Percentiles rank a stretch among this genome's conserved stretches.
phyloP scores from a whole-genome alignment of 768 basidiomycete genomes.

The Melanogaster broomeanus region DNA sequence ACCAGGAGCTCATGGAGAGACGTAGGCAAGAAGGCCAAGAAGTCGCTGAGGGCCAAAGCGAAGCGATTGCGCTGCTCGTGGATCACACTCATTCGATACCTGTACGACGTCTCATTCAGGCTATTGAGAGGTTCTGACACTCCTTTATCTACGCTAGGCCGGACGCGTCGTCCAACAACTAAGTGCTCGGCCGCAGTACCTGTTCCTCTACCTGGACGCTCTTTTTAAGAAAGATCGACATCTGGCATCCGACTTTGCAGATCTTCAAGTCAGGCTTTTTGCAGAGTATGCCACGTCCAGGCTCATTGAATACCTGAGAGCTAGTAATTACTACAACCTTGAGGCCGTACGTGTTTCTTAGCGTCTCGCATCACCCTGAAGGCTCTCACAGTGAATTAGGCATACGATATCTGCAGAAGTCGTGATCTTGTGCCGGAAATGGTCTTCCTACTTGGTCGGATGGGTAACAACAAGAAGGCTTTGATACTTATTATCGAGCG shows the following conservation, averaged over 20 bases:
- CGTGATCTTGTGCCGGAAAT: conserved; percentile 91
- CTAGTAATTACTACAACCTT: conserved; percentile 88
- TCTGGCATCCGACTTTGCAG: conserved; percentile 77
- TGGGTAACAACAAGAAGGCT: conserved; percentile 98
- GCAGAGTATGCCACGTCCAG: conserved; percentile 81
- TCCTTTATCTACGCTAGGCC: conserved; percentile 50
- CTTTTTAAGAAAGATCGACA: conserved; percentile 86
- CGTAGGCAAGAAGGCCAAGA: conserved; percentile 44
- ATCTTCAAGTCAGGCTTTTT: conserved; percentile 88
- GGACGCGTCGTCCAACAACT: conserved; percentile 88
- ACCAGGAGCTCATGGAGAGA: conserved; percentile 78
- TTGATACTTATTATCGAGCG: conserved; percentile 93
- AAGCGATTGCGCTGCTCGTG: conserved; percentile 85
- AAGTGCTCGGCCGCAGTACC: conserved; percentile 69
- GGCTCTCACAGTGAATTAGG: conserved; percentile 43
- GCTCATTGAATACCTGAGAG: conserved; percentile 88
- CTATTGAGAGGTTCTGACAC: background rate
- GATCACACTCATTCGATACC: conserved; percentile 97
- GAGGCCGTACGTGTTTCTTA: conserved; percentile 56
- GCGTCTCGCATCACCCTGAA: background rate
- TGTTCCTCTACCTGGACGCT: conserved; percentile 93
- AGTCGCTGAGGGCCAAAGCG: conserved; percentile 51
- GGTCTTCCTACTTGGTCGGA: conserved; percentile 95
- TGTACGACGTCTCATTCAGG: conserved; percentile 44
- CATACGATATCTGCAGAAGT: conserved; percentile 82